A percentile compares a stretch with the other conserved stretches of the same genome.
These are phyloP conservation scores for Candida michaelii DNA, from an alignment of 805 yeast genomes.

Conservation along the genomic window DNA sequence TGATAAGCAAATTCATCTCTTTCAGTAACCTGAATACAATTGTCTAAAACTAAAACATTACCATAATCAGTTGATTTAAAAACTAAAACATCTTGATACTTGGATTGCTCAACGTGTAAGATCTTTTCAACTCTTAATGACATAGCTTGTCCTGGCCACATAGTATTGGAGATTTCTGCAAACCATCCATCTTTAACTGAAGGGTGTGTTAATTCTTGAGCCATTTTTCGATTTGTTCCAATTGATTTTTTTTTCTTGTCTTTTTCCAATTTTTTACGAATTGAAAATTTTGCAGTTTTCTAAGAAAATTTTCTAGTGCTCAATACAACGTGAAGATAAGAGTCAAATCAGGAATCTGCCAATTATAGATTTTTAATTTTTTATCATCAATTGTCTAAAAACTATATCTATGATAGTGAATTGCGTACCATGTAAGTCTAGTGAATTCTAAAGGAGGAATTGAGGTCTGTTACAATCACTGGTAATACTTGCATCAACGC, in stretches of 20 bases:
- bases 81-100: conserved; percentile 90
- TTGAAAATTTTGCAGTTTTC: background rate
- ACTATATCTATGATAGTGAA: too few relatives aligned
- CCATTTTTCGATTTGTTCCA: conserved; percentile 9
- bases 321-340: background rate
- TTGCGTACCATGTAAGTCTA: too few relatives aligned
- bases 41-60: conserved; percentile 90
- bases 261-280: background rate
- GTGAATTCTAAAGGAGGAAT: too few relatives aligned
- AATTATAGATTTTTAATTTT: too few relatives aligned
- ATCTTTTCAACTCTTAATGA: conserved; percentile 83
- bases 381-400: too few relatives aligned
- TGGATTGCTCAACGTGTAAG: conserved; percentile 79
- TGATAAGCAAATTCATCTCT: conserved; percentile 97
- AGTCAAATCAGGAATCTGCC: too few relatives aligned
- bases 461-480: too few relatives aligned
- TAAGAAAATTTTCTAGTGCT: background rate
- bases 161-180: conserved; percentile 88
- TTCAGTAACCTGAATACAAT: conserved; percentile 94
- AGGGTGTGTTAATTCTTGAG: conserved; percentile 52
- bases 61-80: conserved; percentile 94
- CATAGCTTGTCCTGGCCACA: conserved; percentile 99
- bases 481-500: too few relatives aligned
- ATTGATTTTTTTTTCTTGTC: background rate
- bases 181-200: conserved; percentile 89